phyloP scores from a whole-genome alignment of 2,329 filamentous ascomycete species.

The Xylariaceae sp. region DNA sequence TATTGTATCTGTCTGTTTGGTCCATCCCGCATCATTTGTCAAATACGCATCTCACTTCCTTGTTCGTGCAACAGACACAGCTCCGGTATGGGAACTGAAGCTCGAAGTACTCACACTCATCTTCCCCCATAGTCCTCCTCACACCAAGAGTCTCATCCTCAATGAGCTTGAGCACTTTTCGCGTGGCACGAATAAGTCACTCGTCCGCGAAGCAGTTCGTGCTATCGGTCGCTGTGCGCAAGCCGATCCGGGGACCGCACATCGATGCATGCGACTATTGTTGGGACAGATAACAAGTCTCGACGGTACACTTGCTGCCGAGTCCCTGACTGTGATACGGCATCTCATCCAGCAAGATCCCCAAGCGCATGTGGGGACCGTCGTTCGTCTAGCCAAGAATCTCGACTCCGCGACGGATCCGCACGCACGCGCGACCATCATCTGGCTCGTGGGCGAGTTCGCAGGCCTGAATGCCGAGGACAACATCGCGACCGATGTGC shows the following conservation, averaged over 20 bases:
- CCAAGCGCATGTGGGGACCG: slow-evolving; percentile 76
- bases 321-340: slow-evolving; percentile 91
- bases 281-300: slow-evolving; percentile 86
- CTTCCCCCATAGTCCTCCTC: slow-evolving; percentile 77
- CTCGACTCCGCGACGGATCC: slow-evolving; percentile 87
- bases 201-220: slow-evolving; percentile 86
- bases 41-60: slow-evolving; percentile 89
- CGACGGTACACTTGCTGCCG: slow-evolving; percentile 85
- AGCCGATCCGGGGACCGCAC: slow-evolving; percentile 68
- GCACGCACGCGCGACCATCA: slow-evolving; percentile 87
- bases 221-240: slow-evolving; percentile 95
- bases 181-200: slow-evolving; percentile 68
- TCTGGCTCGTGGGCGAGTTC: slow-evolving; percentile 97
- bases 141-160: slow-evolving; percentile 82
- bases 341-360: slow-evolving; percentile 95
- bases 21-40: slow-evolving; percentile 77
- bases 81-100: slow-evolving; percentile 87
- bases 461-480: slow-evolving; percentile 77
- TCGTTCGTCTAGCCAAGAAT: slow-evolving; percentile 86
- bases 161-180: slow-evolving; percentile 95
- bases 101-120: slow-evolving; percentile 88
- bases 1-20: slow-evolving; percentile 87
- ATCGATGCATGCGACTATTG: slow-evolving; percentile 79
- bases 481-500: slow-evolving; percentile 90
- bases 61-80: slow-evolving; percentile 75